Conservation (phyloP, 768 basidiomycete species). For the Boletus reticulatus region DNA sequence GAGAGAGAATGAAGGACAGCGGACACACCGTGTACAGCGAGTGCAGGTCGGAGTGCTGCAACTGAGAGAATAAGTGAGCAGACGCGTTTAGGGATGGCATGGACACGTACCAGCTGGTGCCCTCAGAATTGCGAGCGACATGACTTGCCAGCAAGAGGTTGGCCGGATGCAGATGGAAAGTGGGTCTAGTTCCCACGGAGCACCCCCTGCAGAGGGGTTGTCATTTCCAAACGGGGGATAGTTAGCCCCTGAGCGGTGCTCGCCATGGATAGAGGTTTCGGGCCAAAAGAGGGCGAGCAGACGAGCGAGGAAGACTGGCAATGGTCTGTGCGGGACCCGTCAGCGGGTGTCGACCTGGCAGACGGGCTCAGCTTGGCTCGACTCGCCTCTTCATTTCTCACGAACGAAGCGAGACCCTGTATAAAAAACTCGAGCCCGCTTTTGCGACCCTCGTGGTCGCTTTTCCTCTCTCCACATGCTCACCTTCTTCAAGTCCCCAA, state of each 20-base stretch:
- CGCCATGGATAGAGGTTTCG: too few relatives aligned
- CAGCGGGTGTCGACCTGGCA: background rate
- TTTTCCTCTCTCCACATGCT: conserved; percentile 17
- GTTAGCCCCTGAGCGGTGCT: conserved; percentile 11
- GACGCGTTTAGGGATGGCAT: conserved; percentile 33
- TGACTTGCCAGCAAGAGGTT: background rate
- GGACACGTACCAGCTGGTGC: conserved; percentile 29
- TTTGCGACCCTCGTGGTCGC: conserved; percentile 1
- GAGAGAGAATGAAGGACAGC: background rate
- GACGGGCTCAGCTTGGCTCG: background rate
- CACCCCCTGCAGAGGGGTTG: conserved; percentile 16
- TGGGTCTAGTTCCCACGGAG: conserved; percentile 3
- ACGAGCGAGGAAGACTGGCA: too few relatives aligned
- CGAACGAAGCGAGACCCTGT: conserved; percentile 26
- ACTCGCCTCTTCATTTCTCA: conserved; percentile 23
- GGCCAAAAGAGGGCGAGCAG: too few relatives aligned
- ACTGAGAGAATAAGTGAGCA: conserved; percentile 11
- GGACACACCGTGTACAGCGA: conserved; percentile 42
- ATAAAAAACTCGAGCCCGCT: conserved; percentile 20
- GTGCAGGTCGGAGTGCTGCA: conserved; percentile 44
- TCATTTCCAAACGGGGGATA: background rate
- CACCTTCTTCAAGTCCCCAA: conserved; percentile 22
- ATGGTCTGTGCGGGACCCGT: background rate
- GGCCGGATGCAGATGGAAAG: background rate
- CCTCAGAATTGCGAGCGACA: conserved; percentile 47